Base-by-base conservation (phyloP, 1,284 basidiomycete species). In the Malassezia furfur region DNA sequence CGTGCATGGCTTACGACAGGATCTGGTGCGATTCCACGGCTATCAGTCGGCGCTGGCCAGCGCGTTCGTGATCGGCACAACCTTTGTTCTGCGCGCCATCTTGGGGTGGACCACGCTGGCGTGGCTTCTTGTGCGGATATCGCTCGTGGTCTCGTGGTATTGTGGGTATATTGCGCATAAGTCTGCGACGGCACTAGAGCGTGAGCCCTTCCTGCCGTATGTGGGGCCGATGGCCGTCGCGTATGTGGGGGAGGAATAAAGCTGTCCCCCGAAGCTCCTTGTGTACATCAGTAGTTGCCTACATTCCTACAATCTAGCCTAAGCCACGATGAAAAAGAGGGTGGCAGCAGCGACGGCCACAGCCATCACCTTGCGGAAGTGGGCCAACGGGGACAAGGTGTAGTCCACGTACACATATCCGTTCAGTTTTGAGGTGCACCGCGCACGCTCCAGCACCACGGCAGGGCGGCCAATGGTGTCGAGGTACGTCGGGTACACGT, bases 381-480 rank as follows among this genome's bases (percentile, higher is more conserved):
- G 59, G 0, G 57, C 62, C 4, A 45, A 5, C 4, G 48, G 28
- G 3, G 62, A 50, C 1, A 70, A 50, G 1, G 61, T 59, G 40
- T 72, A 72, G 30, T 63, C 59, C 22, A 72, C 53, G 41, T 62
- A 58, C 15, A 57, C 75, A 5, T 66, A 22, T 21, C 52, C 31
- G 0, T 46, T 48, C 32, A 61, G 57, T 35, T 47, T 44, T 9
- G 54, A 49, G 25, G 47, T 21, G 46, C 44, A 47, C 50, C 65
- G 62, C 40, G 81, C 77, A 77, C 90, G 91, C 49, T 80, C 77
- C 59, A 96, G 79, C 2, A 81, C 82, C 49, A 96, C 77, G 3
- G 81, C 80, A 3, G 88, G 88, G 37, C 93, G 84, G 19, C 94
- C 93, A 21, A 81, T 81, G n/a, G 91, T 90, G 76, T 98, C 93